Evolutionary conservation across 768 basidiomycete species (phyloP).

Genomic region (Lactifluus echinatus): DNA sequence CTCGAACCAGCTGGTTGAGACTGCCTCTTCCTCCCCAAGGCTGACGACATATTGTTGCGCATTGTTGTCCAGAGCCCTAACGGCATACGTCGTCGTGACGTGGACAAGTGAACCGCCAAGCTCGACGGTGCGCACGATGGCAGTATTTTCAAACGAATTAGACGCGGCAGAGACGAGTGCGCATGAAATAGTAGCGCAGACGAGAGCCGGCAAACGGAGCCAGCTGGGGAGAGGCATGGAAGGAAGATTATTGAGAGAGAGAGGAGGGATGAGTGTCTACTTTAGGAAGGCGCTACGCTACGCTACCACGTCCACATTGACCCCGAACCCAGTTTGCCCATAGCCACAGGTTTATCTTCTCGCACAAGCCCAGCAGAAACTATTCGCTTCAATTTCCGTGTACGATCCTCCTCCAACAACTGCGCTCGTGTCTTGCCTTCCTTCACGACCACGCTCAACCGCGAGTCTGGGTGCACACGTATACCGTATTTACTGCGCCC

Average conservation of each 20-base stretch:
- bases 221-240: constrained; percentile 35
- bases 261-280: neutral
- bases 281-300: constrained; percentile 8
- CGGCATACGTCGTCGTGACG: constrained; percentile 82
- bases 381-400: constrained; percentile 63
- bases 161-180: constrained; percentile 32
- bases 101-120: constrained; percentile 83
- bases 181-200: constrained; percentile 34
- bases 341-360: constrained; percentile 70
- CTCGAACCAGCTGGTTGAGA: constrained; percentile 69
- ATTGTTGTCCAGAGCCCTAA: constrained; percentile 58
- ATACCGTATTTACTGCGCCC: constrained; percentile 79
- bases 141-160: constrained; percentile 77
- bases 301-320: constrained; percentile 73
- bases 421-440: constrained; percentile 76
- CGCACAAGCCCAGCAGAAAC: constrained; percentile 72
- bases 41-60: constrained; percentile 61
- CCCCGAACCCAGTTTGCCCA: constrained; percentile 65
- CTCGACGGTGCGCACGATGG: constrained; percentile 81
- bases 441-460: constrained; percentile 65
- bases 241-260: neutral
- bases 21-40: constrained; percentile 51
- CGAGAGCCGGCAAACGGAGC: constrained; percentile 40
- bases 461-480: constrained; percentile 65
- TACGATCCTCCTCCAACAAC: constrained; percentile 49